These are phyloP conservation scores for Hippophae gyantsensis DNA, from an alignment of 306 rosid genomes.

Conservation along the genomic window DNA sequence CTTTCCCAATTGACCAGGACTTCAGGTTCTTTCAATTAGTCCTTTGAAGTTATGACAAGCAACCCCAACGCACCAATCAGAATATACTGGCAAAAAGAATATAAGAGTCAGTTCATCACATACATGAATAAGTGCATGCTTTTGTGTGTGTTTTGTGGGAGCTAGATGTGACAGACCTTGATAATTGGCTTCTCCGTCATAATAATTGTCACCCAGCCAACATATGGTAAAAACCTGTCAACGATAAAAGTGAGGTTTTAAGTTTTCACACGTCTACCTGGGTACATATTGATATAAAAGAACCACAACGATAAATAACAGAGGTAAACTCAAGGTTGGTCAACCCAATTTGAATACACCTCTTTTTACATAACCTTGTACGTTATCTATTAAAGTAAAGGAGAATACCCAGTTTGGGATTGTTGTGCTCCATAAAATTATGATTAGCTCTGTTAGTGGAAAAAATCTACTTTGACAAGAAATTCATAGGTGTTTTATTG, in stretches of 20 bases:
- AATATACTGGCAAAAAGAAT: slow-evolving; percentile 45
- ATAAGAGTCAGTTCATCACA: slow-evolving; percentile 2
- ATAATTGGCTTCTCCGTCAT: slow-evolving; percentile 94
- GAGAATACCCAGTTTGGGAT: no score
- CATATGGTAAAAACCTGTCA: slow-evolving; percentile 84
- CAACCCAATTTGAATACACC: no score
- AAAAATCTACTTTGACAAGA: no score
- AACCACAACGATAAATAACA: no score
- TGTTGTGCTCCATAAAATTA: no score
- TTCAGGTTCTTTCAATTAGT: slow-evolving; percentile 27
- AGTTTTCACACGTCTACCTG: no score
- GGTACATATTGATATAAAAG: not conserved
- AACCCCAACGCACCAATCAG: slow-evolving; percentile 68
- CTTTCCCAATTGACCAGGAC: slow-evolving; percentile 10
- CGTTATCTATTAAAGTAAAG: no score
- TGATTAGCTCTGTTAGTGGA: no score
- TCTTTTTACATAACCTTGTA: no score
- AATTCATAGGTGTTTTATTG: no score
- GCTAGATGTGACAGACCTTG: slow-evolving; percentile 36
- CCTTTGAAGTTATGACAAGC: slow-evolving; percentile 74
- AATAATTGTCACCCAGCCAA: slow-evolving; percentile 91
- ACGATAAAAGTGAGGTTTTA: slow-evolving; percentile 2
- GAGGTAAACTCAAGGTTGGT: no score
- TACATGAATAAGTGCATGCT: not conserved
- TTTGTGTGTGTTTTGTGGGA: not conserved